Conservation (phyloP, 2,329 filamentous ascomycete genomes). For the Aspergillus caelatus region DNA sequence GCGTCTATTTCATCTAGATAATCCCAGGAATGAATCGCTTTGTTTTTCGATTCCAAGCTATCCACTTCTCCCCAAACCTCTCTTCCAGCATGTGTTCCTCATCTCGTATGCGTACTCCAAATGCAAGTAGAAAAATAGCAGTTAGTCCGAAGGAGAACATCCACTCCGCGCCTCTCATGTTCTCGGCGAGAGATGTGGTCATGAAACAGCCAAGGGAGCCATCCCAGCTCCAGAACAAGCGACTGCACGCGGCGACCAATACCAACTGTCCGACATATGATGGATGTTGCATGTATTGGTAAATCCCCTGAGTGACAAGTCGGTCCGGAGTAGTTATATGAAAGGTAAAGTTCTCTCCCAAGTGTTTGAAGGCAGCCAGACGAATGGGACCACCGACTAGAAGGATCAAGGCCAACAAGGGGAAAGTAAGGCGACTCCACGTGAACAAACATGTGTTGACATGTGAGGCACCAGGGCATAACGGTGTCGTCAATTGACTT, state of each 20-base stretch:
- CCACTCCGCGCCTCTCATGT: too few relatives aligned
- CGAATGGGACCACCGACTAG: conserved; percentile 28
- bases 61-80: conserved; percentile 54
- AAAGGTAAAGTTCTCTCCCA: conserved; percentile 60
- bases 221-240: not conserved
- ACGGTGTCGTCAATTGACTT: too few relatives aligned
- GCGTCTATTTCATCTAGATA: too few relatives aligned
- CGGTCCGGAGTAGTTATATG: conserved; percentile 50
- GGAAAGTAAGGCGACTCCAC: too few relatives aligned
- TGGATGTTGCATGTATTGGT: conserved; percentile 55
- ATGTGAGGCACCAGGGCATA: too few relatives aligned
- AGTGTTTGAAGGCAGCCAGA: conserved; percentile 45
- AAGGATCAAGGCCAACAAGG: conserved; percentile 17
- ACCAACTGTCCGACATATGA: conserved; percentile 51
- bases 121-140: conserved; percentile 19
- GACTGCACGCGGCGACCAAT: not conserved
- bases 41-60: conserved; percentile 52
- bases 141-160: too few relatives aligned
- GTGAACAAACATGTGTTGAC: too few relatives aligned
- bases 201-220: not conserved
- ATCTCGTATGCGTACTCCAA: conserved; percentile 46
- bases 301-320: conserved; percentile 53
- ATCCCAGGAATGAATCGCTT: conserved; percentile 52
- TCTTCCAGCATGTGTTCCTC: conserved; percentile 55
- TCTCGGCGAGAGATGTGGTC: too few relatives aligned